Base-by-base conservation (phyloP, 2,329 filamentous ascomycete genomes). In the Talaromyces amestolkiae region DNA sequence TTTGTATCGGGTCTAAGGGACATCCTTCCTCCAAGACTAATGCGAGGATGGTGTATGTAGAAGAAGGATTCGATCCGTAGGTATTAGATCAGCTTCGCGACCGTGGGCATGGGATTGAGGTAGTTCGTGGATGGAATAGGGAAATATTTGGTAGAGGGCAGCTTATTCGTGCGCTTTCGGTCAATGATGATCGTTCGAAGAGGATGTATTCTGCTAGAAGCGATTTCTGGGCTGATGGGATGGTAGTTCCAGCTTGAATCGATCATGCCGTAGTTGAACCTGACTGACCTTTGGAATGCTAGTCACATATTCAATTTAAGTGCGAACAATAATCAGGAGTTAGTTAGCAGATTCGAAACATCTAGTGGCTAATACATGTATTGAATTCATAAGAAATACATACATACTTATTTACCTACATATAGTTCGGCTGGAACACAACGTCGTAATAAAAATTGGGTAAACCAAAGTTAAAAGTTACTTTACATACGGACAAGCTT, bases 71-170 rank as follows among this genome's bases (percentile, higher is more conserved):
- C 6, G 39, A 59, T 1, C 9, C 41, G 8, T 2, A 1, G 4
- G 24, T 59, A n/a, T 1, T 59, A 17, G 8, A n/a, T 8, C 3
- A 31, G 9, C 19, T 59, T 6, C 24, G 58, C 41, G 5, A 13
- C 1, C 22, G 24, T 3, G 58, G 39, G 10, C 58, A 59, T 45
- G 9, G 19, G 2, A 13, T 47, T 2, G 22, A 45, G 24, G 17
- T 45, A 6, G 37, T 59, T 13, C 24, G 37, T 17, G 58, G 22
- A 17, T 59, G 58, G 58, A 13, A 43, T n/a, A 17, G 39, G 15
- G 37, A 60, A 8, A 47, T 43, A 6, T 47, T 60, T 60, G 58
- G 58, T 10, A 45, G 58, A 31, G 58, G 39, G 1, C 58, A 60
- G 39, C 13, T 43, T 24, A 47, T 47, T 33, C 17, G 39, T 17